Conservation (phyloP, 805 yeast species). For the Candida lessepsii region DNA sequence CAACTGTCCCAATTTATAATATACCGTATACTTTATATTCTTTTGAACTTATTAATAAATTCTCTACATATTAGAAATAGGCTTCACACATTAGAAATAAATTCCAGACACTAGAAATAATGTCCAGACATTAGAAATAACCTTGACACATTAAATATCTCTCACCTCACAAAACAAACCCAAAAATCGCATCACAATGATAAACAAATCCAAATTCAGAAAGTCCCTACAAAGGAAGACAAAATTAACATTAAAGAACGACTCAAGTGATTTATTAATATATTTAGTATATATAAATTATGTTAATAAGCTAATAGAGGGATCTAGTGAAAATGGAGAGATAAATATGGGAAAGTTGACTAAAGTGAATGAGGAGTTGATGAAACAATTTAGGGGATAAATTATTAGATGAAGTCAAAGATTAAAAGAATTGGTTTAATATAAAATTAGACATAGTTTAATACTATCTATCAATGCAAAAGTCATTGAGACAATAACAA, state of each 20-base stretch:
- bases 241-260: constrained; percentile 13
- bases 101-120: too few species aligned
- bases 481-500: too few species aligned
- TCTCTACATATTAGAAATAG: too few species aligned
- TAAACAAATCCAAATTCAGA: constrained; percentile 12
- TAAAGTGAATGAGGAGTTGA: constrained; percentile 6
- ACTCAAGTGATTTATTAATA: constrained; percentile 14
- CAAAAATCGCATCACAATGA: constrained; percentile 2
- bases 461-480: too few species aligned
- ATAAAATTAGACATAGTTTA: too few species aligned
- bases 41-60: too few species aligned
- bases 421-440: background rate
- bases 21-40: too few species aligned
- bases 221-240: constrained; percentile 12
- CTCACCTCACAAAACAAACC: too few species aligned
- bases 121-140: too few species aligned
- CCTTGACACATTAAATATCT: too few species aligned
- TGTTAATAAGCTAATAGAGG: constrained; percentile 9
- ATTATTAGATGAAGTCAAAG: background rate
- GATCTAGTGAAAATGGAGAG: constrained; percentile 6
- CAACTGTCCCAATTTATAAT: too few species aligned
- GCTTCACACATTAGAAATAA: too few species aligned
- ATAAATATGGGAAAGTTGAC: constrained; percentile 5
- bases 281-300: constrained; percentile 15
- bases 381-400: constrained; percentile 15